These are phyloP conservation scores for Nakaseomyces nivariensis DNA, from an alignment of 1,139 yeast genomes.

Conservation along the genomic window DNA sequence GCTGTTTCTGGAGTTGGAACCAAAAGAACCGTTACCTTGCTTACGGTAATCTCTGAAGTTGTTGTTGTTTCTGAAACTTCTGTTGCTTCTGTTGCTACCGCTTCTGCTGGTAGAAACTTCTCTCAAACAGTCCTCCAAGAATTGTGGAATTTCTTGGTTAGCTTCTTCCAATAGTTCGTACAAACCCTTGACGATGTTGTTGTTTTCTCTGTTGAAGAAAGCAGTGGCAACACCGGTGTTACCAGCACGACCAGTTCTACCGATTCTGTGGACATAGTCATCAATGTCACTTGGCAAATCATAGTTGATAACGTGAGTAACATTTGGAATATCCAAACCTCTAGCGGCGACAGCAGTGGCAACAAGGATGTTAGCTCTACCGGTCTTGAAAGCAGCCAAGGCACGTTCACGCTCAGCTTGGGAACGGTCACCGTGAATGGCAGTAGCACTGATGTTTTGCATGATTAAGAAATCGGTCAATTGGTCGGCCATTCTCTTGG, in stretches of 20 bases:
- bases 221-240: conserved; percentile 97
- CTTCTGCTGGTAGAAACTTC: conserved; percentile 61
- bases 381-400: conserved; percentile 51
- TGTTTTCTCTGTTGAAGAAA: conserved; percentile 93
- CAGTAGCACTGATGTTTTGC: conserved; percentile 92
- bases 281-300: conserved; percentile 96
- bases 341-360: conserved; percentile 97
- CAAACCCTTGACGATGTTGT: conserved; percentile 79
- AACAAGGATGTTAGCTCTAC: conserved; percentile 55
- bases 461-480: conserved; percentile 84
- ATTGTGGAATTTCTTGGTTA: conserved; percentile 92
- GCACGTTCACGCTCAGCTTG: conserved; percentile 98
- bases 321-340: conserved; percentile 98
- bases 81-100: conserved; percentile 50
- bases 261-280: conserved; percentile 98
- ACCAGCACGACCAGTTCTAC: conserved; percentile 99
- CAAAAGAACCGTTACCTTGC: conserved; percentile 29
- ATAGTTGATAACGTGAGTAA: conserved; percentile 92
- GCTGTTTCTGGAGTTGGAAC: conserved; percentile 28
- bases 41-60: conserved; percentile 52
- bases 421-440: conserved; percentile 98
- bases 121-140: conserved; percentile 70
- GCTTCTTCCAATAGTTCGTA: conserved; percentile 86
- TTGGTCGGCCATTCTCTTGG: conserved; percentile 96
- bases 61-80: conserved; percentile 27